Percentiles rank a stretch among this genome's conserved stretches.
Evolutionary conservation across 768 basidiomycete genomes (phyloP).

Genomic region (Porphyrellus cyaneotinctus): DNA sequence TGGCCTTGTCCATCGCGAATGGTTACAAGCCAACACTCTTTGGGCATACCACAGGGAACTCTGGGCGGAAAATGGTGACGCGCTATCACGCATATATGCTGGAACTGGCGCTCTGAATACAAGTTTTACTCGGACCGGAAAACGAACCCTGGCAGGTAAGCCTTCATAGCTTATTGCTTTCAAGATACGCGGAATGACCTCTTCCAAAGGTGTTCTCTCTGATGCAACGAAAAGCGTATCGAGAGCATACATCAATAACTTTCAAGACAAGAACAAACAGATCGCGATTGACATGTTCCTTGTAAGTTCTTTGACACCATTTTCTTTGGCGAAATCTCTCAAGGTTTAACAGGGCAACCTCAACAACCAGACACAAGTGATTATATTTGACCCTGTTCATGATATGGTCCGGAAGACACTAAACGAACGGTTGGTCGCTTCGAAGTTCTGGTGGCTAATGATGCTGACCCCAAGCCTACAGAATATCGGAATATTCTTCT

Average conservation of each 20-base stretch:
- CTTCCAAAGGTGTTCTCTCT: constrained; percentile 68
- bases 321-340: constrained; percentile 2
- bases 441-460: background rate
- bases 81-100: constrained; percentile 89
- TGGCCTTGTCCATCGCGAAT: constrained; percentile 69
- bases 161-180: background rate
- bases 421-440: constrained; percentile 52
- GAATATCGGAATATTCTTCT: constrained; percentile 81
- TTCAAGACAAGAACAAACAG: constrained; percentile 94
- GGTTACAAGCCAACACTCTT: constrained; percentile 61
- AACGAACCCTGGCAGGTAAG: constrained; percentile 83
- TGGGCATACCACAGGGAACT: constrained; percentile 90
- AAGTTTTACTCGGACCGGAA: constrained; percentile 91
- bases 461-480: constrained; percentile 27
- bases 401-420: constrained; percentile 76
- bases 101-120: constrained; percentile 94
- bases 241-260: constrained; percentile 96
- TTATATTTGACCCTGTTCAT: constrained; percentile 91
- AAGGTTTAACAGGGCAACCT: constrained; percentile 77
- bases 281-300: constrained; percentile 93
- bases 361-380: constrained; percentile 79
- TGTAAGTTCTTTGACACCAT: constrained; percentile 42
- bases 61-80: constrained; percentile 97
- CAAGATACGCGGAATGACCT: background rate
- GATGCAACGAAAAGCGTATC: constrained; percentile 97